Percentiles rank a stretch among this genome's conserved stretches.
Conservation (phyloP, 139 green algal genomes). For the Chlorella sp. region DNA sequence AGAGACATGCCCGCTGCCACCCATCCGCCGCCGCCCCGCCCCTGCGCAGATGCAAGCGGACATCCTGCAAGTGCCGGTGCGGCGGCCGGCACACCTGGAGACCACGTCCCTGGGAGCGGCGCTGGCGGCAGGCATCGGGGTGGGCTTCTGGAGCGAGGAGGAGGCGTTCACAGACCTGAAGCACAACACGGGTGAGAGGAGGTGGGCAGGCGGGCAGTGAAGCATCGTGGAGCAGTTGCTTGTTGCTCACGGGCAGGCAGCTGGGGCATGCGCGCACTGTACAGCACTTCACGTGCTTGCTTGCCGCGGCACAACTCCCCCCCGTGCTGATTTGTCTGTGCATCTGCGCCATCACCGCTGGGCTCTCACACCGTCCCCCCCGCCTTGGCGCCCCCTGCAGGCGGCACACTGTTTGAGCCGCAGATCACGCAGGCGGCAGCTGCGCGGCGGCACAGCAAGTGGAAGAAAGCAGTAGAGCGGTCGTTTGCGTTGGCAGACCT, state of each 20-base stretch:
- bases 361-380: too few relatives aligned
- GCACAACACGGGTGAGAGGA: constrained; percentile 6
- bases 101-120: constrained; percentile 94
- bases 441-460: constrained; percentile 62
- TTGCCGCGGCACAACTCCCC: too few relatives aligned
- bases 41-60: constrained; percentile 90
- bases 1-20: too few relatives aligned
- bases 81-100: constrained; percentile 88
- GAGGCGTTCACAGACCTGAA: constrained; percentile 51
- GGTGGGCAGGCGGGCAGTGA: not conserved
- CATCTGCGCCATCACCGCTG: too few relatives aligned
- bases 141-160: constrained; percentile 83
- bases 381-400: not conserved
- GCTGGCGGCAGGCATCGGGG: constrained; percentile 88
- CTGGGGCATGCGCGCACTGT: too few relatives aligned
- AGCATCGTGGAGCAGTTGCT: too few relatives aligned
- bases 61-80: constrained; percentile 81
- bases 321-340: too few relatives aligned
- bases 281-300: too few relatives aligned
- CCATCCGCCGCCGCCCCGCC: constrained; percentile 24
- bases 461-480: constrained; percentile 77
- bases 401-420: constrained; percentile 50
- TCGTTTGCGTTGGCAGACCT: constrained; percentile 75
- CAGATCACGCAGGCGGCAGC: constrained; percentile 34
- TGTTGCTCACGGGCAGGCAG: not conserved